phyloP scores from a whole-genome alignment of 1,284 basidiomycete species.

The Ganoderma lingzhi region DNA sequence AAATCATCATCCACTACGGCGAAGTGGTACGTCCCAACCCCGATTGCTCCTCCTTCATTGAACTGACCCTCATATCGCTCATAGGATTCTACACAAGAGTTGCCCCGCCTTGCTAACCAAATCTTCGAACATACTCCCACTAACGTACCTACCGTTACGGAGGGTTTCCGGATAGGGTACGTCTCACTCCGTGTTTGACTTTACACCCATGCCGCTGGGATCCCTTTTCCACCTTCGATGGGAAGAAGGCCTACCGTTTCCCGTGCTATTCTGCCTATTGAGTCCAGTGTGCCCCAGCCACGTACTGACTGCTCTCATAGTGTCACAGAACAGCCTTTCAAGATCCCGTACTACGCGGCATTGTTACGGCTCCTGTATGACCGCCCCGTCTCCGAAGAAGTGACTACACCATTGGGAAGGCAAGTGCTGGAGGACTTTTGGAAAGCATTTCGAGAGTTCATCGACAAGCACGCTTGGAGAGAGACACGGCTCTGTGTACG shows the following conservation, averaged over 20 bases:
- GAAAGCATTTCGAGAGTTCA: slow-evolving; percentile 85
- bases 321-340: slow-evolving; percentile 91
- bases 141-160: slow-evolving; percentile 70
- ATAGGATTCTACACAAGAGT: slow-evolving; percentile 75
- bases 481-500: slow-evolving; percentile 87
- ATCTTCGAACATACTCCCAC: slow-evolving; percentile 66
- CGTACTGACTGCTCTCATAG: slow-evolving; percentile 41
- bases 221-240: background rate
- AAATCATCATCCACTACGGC: slow-evolving; percentile 77
- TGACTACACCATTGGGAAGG: slow-evolving; percentile 60
- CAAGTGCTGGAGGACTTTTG: slow-evolving; percentile 89
- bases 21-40: slow-evolving; percentile 75
- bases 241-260: background rate
- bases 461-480: slow-evolving; percentile 90
- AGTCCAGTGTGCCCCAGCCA: background rate
- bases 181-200: slow-evolving; percentile 29
- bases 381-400: slow-evolving; percentile 39
- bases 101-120: slow-evolving; percentile 70
- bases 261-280: background rate
- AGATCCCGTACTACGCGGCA: slow-evolving; percentile 88
- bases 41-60: background rate
- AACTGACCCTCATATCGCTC: slow-evolving; percentile 29
- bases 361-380: slow-evolving; percentile 79
- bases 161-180: slow-evolving; percentile 81
- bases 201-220: background rate